Evolutionary conservation across 2,329 filamentous ascomycete genomes (phyloP).

Genomic region (Aspergillus oerlinghausenensis): DNA sequence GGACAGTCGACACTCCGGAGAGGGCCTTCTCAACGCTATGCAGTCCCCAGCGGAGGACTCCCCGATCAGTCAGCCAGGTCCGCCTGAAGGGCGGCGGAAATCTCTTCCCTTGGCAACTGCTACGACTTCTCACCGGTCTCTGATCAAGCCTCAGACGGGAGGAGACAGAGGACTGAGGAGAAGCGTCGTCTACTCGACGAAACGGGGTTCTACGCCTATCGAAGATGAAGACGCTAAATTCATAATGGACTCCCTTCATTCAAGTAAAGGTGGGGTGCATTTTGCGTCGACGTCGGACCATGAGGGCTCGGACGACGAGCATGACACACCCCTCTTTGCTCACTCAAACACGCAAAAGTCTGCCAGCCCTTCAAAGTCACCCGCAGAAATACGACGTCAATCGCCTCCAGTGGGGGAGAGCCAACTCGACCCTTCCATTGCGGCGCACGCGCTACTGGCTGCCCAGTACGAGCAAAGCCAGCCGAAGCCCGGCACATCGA

Average conservation of each 20-base stretch:
- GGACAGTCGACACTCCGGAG: conserved; percentile 48
- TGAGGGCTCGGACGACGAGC: conserved; percentile 18
- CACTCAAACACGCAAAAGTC: conserved; percentile 12
- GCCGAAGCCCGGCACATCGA: conserved; percentile 32
- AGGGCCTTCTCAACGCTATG: conserved; percentile 43
- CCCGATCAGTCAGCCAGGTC: conserved; percentile 7
- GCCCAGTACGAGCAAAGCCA: conserved; percentile 40
- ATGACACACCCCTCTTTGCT: conserved; percentile 25
- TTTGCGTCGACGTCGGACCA: conserved; percentile 13
- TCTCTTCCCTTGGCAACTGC: conserved; percentile 19
- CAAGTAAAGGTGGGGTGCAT: conserved; percentile 22
- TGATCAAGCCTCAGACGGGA: conserved; percentile 22
- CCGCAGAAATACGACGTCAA: conserved; percentile 9
- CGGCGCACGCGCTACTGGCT: conserved; percentile 43
- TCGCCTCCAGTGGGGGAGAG: conserved; percentile 4
- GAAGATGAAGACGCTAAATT: conserved; percentile 40
- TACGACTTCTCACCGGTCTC: conserved; percentile 29
- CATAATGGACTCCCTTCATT: conserved; percentile 31
- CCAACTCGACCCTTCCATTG: conserved; percentile 30
- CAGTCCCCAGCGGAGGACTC: conserved; percentile 19
- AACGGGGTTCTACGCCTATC: conserved; percentile 22
- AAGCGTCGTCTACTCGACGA: conserved; percentile 26
- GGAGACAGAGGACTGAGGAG: conserved; percentile 27
- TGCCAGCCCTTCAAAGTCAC: conserved; percentile 5
- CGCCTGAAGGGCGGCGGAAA: conserved; percentile 16